Conservation (phyloP, 2,329 filamentous ascomycete species). For the Aurifilum marmelostoma region DNA sequence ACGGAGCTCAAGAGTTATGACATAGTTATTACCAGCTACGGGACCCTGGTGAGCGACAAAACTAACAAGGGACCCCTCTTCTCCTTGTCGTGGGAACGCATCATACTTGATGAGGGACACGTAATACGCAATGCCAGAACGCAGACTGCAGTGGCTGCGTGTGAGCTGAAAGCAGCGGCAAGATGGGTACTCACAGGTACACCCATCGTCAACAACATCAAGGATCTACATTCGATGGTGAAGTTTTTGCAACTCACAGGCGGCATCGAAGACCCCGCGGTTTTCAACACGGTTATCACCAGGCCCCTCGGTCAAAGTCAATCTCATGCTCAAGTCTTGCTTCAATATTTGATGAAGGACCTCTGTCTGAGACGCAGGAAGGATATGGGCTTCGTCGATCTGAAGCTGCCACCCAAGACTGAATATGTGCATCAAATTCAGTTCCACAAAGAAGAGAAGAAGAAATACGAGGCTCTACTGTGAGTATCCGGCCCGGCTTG, state of each 20-base stretch:
- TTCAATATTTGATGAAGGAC: conserved; percentile 78
- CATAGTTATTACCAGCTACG: conserved; percentile 84
- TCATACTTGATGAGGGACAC: conserved; percentile 85
- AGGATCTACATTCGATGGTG: conserved; percentile 78
- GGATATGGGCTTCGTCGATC: conserved; percentile 84
- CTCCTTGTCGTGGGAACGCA: conserved; percentile 70
- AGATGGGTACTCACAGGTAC: conserved; percentile 82
- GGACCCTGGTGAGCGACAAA: conserved; percentile 68
- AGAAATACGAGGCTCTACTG: conserved; percentile 76
- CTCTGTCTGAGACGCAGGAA: conserved; percentile 83
- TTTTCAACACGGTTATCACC: conserved; percentile 75
- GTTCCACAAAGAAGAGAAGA: conserved; percentile 73
- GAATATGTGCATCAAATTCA: conserved; percentile 78
- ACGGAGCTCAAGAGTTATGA: conserved; percentile 67
- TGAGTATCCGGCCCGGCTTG: conserved; percentile 43
- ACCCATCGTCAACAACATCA: conserved; percentile 81
- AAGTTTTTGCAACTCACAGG: conserved; percentile 77
- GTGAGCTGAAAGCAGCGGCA: conserved; percentile 67
- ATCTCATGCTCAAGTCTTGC: conserved; percentile 60
- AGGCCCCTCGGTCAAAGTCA: conserved; percentile 66
- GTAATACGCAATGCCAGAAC: conserved; percentile 77
- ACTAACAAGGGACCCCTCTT: conserved; percentile 48
- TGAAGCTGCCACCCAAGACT: conserved; percentile 75
- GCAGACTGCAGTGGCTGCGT: conserved; percentile 71
- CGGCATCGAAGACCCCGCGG: conserved; percentile 70